phyloP scores from a whole-genome alignment of 768 basidiomycete species.

The Boletales sp. region DNA sequence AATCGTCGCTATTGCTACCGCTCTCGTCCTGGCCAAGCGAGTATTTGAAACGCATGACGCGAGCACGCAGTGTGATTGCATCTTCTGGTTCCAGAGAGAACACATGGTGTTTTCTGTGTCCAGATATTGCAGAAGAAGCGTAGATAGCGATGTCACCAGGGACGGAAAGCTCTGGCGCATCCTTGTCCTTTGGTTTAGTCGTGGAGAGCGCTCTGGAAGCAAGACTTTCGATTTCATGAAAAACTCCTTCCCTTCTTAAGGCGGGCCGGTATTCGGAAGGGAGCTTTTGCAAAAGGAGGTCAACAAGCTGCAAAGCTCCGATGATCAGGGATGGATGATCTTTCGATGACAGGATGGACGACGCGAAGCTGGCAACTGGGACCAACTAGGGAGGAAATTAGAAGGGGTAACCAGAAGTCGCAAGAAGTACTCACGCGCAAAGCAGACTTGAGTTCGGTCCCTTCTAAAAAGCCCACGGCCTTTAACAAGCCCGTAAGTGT shows the following conservation, averaged over 20 bases:
- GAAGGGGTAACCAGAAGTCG: background rate
- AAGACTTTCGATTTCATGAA: constrained; percentile 86
- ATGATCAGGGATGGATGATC: constrained; percentile 87
- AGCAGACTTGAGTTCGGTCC: constrained; percentile 69
- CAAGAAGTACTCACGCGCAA: constrained; percentile 56
- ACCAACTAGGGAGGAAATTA: constrained; percentile 58
- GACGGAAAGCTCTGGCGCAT: constrained; percentile 31
- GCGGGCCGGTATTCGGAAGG: constrained; percentile 82
- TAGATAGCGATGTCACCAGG: constrained; percentile 36
- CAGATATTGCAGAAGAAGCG: constrained; percentile 48
- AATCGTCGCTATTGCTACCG: constrained; percentile 53
- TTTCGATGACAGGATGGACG: constrained; percentile 87
- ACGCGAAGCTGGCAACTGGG: constrained; percentile 92
- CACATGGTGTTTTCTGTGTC: constrained; percentile 67
- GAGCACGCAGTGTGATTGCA: constrained; percentile 86
- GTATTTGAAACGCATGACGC: constrained; percentile 84
- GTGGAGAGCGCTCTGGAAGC: constrained; percentile 61
- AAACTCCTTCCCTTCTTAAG: constrained; percentile 92
- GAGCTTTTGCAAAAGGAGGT: constrained; percentile 81
- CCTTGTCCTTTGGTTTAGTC: constrained; percentile 47
- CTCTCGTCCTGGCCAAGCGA: constrained; percentile 53
- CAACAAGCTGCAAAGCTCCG: constrained; percentile 89
- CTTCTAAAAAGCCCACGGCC: constrained; percentile 85
- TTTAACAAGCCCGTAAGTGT: constrained; percentile 86
- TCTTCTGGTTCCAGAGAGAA: constrained; percentile 81